These are phyloP conservation scores for Glycine soja DNA, from an alignment of 306 rosid genomes.

Conservation along the genomic window DNA sequence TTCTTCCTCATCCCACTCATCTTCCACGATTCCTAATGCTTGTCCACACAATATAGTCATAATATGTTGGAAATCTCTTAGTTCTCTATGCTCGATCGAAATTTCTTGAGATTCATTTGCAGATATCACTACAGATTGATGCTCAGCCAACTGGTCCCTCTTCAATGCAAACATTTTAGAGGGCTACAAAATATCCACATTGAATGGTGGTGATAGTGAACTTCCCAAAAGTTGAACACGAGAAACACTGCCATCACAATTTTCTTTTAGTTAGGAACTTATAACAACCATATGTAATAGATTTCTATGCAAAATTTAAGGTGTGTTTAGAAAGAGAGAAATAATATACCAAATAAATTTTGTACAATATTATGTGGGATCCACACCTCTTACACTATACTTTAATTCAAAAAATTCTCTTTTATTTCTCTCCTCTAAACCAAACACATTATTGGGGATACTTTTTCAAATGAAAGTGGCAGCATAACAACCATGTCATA, in stretches of 20 bases:
- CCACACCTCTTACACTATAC: no score
- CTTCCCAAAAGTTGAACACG: constrained; percentile 74
- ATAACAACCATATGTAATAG: constrained; percentile 23
- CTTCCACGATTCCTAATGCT: constrained; percentile 39
- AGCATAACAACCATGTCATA: not conserved
- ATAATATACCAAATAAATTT: no score
- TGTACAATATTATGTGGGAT: no score
- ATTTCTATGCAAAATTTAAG: constrained; percentile 6
- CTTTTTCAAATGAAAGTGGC: not conserved
- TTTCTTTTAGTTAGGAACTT: constrained; percentile 37
- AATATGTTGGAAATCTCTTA: constrained; percentile 51
- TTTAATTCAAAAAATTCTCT: no score
- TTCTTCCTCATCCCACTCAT: constrained; percentile 60
- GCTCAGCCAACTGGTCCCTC: constrained; percentile 46
- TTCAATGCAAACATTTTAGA: constrained; percentile 68
- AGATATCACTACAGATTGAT: constrained; percentile 35
- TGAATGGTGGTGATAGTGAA: constrained; percentile 66
- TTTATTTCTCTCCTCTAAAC: no score
- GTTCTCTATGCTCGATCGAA: constrained; percentile 35
- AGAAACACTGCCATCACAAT: constrained; percentile 69
- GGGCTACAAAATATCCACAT: constrained; percentile 62
- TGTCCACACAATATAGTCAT: constrained; percentile 53
- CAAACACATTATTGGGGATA: no score
- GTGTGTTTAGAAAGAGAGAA: no score
- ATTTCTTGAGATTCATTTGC: constrained; percentile 43